These are phyloP conservation scores for Pterulicium gracile DNA, from an alignment of 1,284 basidiomycete species.

Conservation along the genomic window DNA sequence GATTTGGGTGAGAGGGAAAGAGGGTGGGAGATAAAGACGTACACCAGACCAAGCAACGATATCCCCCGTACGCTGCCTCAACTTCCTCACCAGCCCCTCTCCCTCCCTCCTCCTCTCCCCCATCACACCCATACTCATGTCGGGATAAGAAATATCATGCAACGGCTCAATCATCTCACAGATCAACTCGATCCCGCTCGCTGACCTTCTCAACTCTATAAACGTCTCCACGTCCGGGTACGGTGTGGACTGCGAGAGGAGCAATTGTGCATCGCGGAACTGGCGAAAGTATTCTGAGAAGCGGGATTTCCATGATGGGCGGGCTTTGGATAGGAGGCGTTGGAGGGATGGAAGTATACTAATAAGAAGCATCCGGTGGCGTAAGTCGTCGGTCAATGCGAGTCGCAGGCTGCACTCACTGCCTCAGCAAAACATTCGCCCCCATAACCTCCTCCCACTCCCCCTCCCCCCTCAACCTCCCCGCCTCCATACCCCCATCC, in stretches of 20 bases:
- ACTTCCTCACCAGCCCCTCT: slow-evolving; percentile 18
- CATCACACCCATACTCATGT: slow-evolving; percentile 13
- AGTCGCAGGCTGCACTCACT: slow-evolving; percentile 1
- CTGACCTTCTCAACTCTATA: slow-evolving; percentile 30
- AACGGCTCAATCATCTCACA: slow-evolving; percentile 45
- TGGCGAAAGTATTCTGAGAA: slow-evolving; percentile 18
- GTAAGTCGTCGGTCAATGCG: neutral
- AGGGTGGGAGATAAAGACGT: slow-evolving; percentile 12
- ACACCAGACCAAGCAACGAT: slow-evolving; percentile 39
- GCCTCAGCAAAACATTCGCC: neutral
- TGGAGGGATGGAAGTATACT: slow-evolving; percentile 1
- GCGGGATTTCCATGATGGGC: slow-evolving; percentile 17
- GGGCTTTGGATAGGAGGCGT: slow-evolving; percentile 1
- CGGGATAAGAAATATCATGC: slow-evolving; percentile 32
- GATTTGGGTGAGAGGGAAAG: slow-evolving; percentile 4
- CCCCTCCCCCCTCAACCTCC: neutral
- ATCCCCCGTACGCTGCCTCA: slow-evolving; percentile 30
- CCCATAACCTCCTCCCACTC: neutral
- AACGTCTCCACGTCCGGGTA: slow-evolving; percentile 35
- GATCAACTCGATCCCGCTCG: slow-evolving; percentile 37
- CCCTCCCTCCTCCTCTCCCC: slow-evolving; percentile 15
- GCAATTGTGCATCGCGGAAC: slow-evolving; percentile 13
- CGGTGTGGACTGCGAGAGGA: slow-evolving; percentile 9
- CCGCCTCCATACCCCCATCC: neutral
- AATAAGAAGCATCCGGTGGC: neutral